These are phyloP conservation scores for Xylaria hypoxylon DNA, from an alignment of 2,329 filamentous ascomycete species.

Conservation along the genomic window DNA sequence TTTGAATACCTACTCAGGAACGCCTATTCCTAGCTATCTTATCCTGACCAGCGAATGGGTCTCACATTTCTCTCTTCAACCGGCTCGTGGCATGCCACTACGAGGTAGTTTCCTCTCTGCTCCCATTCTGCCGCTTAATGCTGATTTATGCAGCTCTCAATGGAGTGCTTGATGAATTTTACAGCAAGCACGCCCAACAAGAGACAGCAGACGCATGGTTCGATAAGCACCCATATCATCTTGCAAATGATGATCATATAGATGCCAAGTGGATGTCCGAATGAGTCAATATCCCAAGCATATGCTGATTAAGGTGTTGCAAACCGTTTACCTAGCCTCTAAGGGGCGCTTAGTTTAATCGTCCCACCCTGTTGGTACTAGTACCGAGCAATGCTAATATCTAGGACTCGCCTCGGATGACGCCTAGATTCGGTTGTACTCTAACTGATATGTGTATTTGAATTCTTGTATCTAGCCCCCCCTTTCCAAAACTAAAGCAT, in stretches of 20 bases:
- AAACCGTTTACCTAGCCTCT: too few relatives aligned
- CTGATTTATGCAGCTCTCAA: not conserved
- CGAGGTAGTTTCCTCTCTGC: not conserved
- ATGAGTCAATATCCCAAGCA: not conserved
- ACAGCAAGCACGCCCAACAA: not conserved
- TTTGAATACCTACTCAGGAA: not conserved
- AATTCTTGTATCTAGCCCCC: too few relatives aligned
- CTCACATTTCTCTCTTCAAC: not conserved
- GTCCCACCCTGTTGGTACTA: too few relatives aligned
- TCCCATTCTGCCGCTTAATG: not conserved
- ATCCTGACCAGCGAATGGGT: not conserved
- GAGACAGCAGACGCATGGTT: conserved; percentile 6
- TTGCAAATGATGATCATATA: not conserved
- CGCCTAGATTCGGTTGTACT: too few relatives aligned
- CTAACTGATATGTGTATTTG: too few relatives aligned
- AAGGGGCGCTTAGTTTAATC: too few relatives aligned
- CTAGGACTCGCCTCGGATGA: too few relatives aligned
- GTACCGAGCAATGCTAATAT: too few relatives aligned
- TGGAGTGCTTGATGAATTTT: conserved; percentile 5
- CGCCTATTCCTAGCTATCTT: conserved; percentile 3
- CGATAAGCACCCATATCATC: conserved; percentile 1
- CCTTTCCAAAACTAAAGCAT: too few relatives aligned
- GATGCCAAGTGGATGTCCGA: not conserved
- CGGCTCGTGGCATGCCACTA: conserved; percentile 1
- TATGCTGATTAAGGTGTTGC: too few relatives aligned